Evolutionary conservation across 1,284 basidiomycete genomes (phyloP).

Genomic region (Amylostereum areolatum): DNA sequence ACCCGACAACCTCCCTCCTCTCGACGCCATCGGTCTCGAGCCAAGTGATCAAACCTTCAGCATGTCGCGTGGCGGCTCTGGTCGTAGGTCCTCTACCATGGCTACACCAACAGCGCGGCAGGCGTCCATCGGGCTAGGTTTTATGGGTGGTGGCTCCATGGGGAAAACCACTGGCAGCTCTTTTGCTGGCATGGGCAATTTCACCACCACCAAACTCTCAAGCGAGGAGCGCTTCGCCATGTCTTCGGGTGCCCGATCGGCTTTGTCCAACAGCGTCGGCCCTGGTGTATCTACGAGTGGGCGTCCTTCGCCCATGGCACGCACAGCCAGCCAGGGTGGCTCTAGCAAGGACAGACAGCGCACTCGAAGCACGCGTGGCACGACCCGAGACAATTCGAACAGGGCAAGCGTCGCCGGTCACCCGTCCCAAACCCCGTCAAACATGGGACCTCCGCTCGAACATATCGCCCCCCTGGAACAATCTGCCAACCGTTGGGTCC

Average conservation of each 20-base stretch:
- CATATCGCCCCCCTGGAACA: slow-evolving; percentile 72
- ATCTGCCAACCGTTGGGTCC: slow-evolving; percentile 82
- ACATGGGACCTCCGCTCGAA: slow-evolving; percentile 29
- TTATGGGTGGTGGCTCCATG: slow-evolving; percentile 46
- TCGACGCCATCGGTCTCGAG: slow-evolving; percentile 91
- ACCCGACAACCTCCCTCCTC: slow-evolving; percentile 82
- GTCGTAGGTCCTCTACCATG: slow-evolving; percentile 44
- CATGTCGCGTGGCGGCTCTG: slow-evolving; percentile 59
- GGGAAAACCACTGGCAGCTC: slow-evolving; percentile 59
- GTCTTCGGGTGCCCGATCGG: slow-evolving; percentile 31
- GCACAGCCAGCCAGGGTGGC: slow-evolving; percentile 73
- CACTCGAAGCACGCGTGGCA: slow-evolving; percentile 68
- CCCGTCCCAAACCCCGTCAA: slow-evolving; percentile 7
- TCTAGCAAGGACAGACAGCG: slow-evolving; percentile 52
- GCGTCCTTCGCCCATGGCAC: slow-evolving; percentile 56
- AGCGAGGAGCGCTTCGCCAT: slow-evolving; percentile 67
- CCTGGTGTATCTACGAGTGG: slow-evolving; percentile 30
- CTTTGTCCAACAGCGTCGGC: slow-evolving; percentile 38
- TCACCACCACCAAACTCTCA: slow-evolving; percentile 45
- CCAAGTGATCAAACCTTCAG: slow-evolving; percentile 53
- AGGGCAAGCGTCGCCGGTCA: slow-evolving; percentile 22
- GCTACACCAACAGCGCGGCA: slow-evolving; percentile 37
- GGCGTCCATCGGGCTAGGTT: slow-evolving; percentile 52
- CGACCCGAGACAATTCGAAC: slow-evolving; percentile 46
- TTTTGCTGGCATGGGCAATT: slow-evolving; percentile 42